phyloP scores from a whole-genome alignment of 2,329 filamentous ascomycete species.

The Alternaria angustiovoidea region DNA sequence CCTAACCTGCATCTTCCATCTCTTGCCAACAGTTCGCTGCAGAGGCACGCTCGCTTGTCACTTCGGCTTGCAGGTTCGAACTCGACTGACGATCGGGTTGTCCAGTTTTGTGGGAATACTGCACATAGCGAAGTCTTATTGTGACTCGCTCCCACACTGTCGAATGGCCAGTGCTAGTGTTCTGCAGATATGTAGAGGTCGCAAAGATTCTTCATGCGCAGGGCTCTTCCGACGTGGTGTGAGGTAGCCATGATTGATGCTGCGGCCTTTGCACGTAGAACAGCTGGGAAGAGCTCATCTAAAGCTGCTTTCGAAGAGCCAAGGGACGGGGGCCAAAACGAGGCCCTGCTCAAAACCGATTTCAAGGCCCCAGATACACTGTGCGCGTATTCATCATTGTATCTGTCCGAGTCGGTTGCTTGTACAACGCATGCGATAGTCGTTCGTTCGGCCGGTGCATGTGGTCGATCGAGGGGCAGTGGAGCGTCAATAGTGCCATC shows the following conservation, averaged over 20 bases:
- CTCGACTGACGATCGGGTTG: neutral
- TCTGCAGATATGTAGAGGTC: neutral
- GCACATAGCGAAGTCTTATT: neutral
- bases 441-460: conserved; percentile 10
- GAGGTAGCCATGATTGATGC: neutral
- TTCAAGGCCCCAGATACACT: neutral
- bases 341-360: neutral
- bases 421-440: conserved; percentile 5
- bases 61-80: neutral
- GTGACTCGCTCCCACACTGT: neutral
- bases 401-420: neutral
- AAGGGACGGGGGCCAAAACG: neutral
- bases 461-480: conserved; percentile 32
- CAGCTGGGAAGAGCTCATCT: neutral
- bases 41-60: neutral
- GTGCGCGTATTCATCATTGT: neutral
- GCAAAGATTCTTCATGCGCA: neutral
- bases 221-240: neutral
- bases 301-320: conserved; percentile 6
- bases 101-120: neutral
- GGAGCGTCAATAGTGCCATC: conserved; percentile 15
- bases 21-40: conserved; percentile 5
- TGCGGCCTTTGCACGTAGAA: neutral
- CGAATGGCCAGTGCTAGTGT: neutral
- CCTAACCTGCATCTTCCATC: conserved; percentile 9